Base-by-base conservation (phyloP, 306 rosid species). In the Vicia faba region DNA sequence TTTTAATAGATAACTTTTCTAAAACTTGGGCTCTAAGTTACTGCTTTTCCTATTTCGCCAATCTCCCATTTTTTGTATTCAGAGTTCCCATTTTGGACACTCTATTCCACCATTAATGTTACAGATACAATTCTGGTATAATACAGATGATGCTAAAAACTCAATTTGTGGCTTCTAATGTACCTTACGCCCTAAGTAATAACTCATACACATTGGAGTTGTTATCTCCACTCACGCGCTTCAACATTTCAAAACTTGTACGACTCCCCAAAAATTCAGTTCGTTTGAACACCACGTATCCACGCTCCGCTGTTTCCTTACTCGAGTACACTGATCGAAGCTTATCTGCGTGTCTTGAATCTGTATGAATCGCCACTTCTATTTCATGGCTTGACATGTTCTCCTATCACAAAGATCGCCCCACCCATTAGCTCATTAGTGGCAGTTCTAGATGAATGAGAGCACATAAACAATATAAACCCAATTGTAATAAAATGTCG, bases 151-250 rank as follows among this genome's bases (percentile, higher is more conserved):
- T 16, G 77, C 36, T 46, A 18, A 40, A 14, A 16, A 63, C 43
- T 9, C 19, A 57, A 61, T 69, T 45, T 62, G 49, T 44, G 57
- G 67, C 66, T 40, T 15, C 46, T 59, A 10, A 75, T 9, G 33
- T 69, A 72, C 56, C 61, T 89, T 82, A 93, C 0, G 99, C 96
- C 76, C 95, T 82, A 82, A 95, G 78, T 63, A 95, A 68, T 66
- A 95, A 77, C 79, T 95, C 97, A 33, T 95, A 95, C n/a, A 90
- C 95, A 8, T 95, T 95, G 72, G 92, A 84, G 84, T 84, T 88
- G 84, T 88, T 90, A 61, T 90, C 97, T 1, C 93, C 96, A 13
- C 61, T 68, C 12, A 95, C 91, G 60, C 99, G 95, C 80, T 91
- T 90, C 82, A 95, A 75, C 96, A 79, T 86, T 80, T 95, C 99